These are phyloP conservation scores for Phytophthora foliorum DNA, from an alignment of 352 stramenopile genomes.

Conservation along the genomic window DNA sequence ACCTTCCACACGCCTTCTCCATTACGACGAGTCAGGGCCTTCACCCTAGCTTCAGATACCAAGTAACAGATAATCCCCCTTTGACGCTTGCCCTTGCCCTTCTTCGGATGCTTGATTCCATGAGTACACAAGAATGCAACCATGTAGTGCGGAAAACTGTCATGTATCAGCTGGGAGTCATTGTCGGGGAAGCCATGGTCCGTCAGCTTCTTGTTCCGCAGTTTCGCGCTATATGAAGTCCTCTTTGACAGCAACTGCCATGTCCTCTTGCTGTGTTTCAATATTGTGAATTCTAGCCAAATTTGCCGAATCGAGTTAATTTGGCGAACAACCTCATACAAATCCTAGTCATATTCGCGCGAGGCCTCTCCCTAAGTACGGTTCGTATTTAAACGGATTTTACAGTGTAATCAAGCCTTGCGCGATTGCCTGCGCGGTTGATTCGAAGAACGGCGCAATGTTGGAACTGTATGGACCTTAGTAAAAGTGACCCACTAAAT, in stretches of 20 bases:
- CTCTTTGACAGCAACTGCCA: neutral
- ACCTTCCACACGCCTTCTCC: neutral
- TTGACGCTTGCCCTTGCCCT: slow-evolving; percentile 10
- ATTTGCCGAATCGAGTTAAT: too few relatives aligned
- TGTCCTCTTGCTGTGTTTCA: too few relatives aligned
- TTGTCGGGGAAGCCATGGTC: neutral
- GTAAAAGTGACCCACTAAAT: too few relatives aligned
- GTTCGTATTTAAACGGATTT: too few relatives aligned
- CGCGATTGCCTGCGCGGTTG: too few relatives aligned
- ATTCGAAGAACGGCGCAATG: too few relatives aligned
- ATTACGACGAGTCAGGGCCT: slow-evolving; percentile 1
- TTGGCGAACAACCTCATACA: too few relatives aligned
- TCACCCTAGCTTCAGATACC: slow-evolving; percentile 3
- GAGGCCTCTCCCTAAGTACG: too few relatives aligned
- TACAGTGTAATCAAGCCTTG: too few relatives aligned
- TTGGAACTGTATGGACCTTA: too few relatives aligned
- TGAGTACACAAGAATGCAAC: slow-evolving; percentile 7
- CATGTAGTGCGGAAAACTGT: slow-evolving; percentile 14
- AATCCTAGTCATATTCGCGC: too few relatives aligned
- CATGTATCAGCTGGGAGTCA: neutral
- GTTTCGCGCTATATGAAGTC: neutral
- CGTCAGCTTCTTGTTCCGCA: neutral
- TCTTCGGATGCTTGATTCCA: slow-evolving; percentile 13
- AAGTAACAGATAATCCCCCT: slow-evolving; percentile 8
- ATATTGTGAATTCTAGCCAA: too few relatives aligned